phyloP scores from a whole-genome alignment of 331 rosid genomes.

The Rosa hybrid region DNA sequence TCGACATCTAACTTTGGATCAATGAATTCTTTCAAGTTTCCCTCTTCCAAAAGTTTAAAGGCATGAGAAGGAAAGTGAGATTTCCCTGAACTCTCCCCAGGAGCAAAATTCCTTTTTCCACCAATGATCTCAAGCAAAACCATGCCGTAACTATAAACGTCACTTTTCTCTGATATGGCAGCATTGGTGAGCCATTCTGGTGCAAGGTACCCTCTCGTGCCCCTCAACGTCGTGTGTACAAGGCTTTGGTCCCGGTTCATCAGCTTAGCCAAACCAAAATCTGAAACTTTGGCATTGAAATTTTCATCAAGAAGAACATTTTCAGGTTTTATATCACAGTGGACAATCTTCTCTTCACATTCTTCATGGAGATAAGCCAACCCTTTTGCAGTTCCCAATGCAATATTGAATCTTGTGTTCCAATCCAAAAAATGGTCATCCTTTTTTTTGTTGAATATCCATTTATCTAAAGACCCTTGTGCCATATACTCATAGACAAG shows the following conservation, averaged over 20 bases:
- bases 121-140: constrained; percentile 39
- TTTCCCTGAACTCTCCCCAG: background rate
- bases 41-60: constrained; percentile 28
- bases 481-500: constrained; percentile 38
- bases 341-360: constrained; percentile 36
- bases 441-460: constrained; percentile 27
- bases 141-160: constrained; percentile 34
- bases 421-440: constrained; percentile 15
- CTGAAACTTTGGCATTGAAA: constrained; percentile 33
- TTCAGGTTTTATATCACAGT: constrained; percentile 38
- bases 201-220: constrained; percentile 40
- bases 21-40: constrained; percentile 27
- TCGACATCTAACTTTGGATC: constrained; percentile 29
- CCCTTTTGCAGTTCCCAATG: constrained; percentile 37
- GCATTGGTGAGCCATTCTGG: constrained; percentile 38
- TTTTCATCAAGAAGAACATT: constrained; percentile 36
- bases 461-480: constrained; percentile 34
- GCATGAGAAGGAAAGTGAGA: constrained; percentile 26
- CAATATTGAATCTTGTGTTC: constrained; percentile 31
- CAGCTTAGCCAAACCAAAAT: constrained; percentile 40
- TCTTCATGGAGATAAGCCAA: constrained; percentile 44
- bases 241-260: constrained; percentile 33
- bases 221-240: constrained; percentile 22
- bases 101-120: constrained; percentile 28
- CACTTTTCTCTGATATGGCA: constrained; percentile 38